phyloP scores from a whole-genome alignment of 192 early-diverging fungal species.

The Linnemannia elongata region DNA sequence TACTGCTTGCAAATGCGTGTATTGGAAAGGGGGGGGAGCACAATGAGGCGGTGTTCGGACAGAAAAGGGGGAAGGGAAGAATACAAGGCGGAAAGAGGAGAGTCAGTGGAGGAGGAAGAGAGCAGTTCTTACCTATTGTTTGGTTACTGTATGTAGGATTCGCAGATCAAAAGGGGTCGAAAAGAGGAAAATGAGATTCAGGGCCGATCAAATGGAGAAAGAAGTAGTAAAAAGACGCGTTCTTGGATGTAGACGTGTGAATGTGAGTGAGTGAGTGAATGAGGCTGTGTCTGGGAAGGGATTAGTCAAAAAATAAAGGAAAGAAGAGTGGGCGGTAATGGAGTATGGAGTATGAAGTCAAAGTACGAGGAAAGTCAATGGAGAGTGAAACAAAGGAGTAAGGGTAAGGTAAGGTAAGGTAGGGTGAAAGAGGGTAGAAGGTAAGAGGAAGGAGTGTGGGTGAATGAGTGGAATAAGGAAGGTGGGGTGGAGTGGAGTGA shows the following conservation, averaged over 20 bases:
- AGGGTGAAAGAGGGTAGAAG: neutral
- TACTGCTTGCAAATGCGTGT: neutral
- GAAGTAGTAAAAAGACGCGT: too few species aligned
- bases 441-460: neutral
- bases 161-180: too few species aligned
- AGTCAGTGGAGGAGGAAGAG: neutral
- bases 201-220: too few species aligned
- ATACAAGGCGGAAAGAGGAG: too few species aligned
- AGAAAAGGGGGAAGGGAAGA: neutral
- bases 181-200: too few species aligned
- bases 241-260: too few species aligned
- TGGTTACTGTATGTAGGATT: too few species aligned
- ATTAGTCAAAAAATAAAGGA: neutral
- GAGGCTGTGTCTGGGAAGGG: neutral
- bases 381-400: neutral
- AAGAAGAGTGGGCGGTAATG: neutral
- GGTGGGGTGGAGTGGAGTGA: too few species aligned
- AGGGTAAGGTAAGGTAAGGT: neutral
- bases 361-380: neutral
- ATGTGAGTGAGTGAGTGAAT: neutral
- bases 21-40: neutral
- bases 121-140: too few species aligned
- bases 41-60: neutral
- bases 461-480: neutral
- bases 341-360: neutral